Evolutionary conservation across 1,284 basidiomycete species (phyloP), one percentile per base, ranked within the genome.

Genomic region (Coniophora puteana): DNA sequence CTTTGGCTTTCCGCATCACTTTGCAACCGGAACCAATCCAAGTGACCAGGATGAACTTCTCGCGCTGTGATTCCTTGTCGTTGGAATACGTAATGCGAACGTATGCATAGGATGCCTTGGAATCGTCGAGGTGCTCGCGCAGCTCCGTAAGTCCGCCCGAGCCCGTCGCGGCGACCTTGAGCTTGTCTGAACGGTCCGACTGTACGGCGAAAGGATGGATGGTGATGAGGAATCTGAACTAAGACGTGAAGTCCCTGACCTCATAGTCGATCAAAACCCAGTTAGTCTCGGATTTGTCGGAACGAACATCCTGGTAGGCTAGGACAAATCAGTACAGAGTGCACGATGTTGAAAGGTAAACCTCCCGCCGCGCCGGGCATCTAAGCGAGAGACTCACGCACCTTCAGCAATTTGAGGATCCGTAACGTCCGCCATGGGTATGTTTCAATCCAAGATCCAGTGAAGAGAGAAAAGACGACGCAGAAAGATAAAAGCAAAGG

Each of bases 1-100:
- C 90, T 81, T 89, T 93, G 32, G 84, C 92, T 67, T 83, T 87
- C 48, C 92, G 77, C 92, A 94, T 93, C 50, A 93, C 73, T 69
- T 89, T 90, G 66, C 89, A 91, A 32, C 73, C 66, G 27, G 79
- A 71, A 29, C 92, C 92, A 63, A 94, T 93, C 91, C 92, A 94
- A 44, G 84, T 80, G 62, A 94, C 76, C 55, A 94, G 74, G 51
- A 90, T 78, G 67, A 94, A 94, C 71, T 93, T 94, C 71, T 93
- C 86, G 48, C 92, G 78, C 63, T 74, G 82, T 34, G 82, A 84
- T 68, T 89, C 86, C 69, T 84, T 87, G 68, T 89, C 90, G 57
- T 93, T 94, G 40, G 87, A 75, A 63, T 89, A 94, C 51, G 78
- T 74, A 49, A 95, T 78, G 52, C 89, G 83, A 36, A 70, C 86